phyloP scores from a whole-genome alignment of 73 alveolate species.

The Tetrahymena thermophila region DNA sequence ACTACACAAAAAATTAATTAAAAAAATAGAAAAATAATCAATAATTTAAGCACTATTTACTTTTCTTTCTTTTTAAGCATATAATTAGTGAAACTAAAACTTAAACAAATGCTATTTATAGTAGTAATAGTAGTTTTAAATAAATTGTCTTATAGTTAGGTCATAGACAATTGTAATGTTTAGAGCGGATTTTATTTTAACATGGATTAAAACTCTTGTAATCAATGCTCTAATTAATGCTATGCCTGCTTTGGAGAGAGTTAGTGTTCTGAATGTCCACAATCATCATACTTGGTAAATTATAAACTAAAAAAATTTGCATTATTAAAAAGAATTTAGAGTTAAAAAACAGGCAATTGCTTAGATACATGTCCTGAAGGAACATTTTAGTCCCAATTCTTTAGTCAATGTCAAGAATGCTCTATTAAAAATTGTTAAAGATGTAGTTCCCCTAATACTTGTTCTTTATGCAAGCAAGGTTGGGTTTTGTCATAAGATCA shows the following conservation, averaged over 20 bases:
- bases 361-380: not conserved
- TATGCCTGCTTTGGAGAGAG: not conserved
- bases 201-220: not conserved
- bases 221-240: not conserved
- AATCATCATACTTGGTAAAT: not conserved
- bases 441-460: not conserved
- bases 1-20: too few relatives aligned
- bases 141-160: not conserved
- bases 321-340: not conserved
- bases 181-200: not conserved
- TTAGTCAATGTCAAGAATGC: not conserved
- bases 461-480: not conserved
- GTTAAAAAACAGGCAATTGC: not conserved
- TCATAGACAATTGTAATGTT: not conserved
- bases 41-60: too few relatives aligned
- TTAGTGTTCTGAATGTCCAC: not conserved
- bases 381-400: not conserved
- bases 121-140: not conserved
- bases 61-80: too few relatives aligned
- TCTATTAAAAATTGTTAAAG: not conserved
- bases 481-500: not conserved
- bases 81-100: too few relatives aligned
- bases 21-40: too few relatives aligned
- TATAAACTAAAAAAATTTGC: too few relatives aligned
- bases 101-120: not conserved